Conservation (phyloP, 805 yeast species). For the Ogataea trehalophila region DNA sequence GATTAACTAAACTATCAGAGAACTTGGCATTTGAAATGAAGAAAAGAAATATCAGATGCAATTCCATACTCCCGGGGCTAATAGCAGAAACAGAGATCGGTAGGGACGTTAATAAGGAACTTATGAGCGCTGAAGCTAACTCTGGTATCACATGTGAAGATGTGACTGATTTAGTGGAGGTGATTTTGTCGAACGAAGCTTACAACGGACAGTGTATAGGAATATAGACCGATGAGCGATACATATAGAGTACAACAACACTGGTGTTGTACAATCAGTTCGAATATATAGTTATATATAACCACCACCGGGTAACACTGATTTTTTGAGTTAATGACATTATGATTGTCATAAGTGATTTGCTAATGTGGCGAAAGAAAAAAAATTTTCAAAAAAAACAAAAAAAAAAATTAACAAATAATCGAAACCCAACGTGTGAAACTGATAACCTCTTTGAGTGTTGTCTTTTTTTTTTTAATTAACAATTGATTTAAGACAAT, state of each 20-base stretch:
- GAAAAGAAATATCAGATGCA: constrained; percentile 50
- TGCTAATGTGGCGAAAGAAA: too few species aligned
- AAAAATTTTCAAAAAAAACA: too few species aligned
- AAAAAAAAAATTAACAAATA: too few species aligned
- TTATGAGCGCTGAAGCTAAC: constrained; percentile 1
- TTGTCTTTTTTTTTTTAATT: too few species aligned
- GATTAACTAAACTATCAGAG: constrained; percentile 56
- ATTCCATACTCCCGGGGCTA: constrained; percentile 65
- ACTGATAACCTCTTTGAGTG: not conserved
- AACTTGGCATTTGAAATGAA: constrained; percentile 57
- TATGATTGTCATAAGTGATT: too few species aligned
- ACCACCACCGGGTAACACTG: not conserved
- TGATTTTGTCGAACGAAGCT: constrained; percentile 2
- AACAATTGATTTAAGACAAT: not conserved
- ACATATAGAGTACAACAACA: not conserved
- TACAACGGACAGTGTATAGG: constrained; percentile 11
- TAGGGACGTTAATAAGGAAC: constrained; percentile 21
- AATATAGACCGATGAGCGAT: constrained; percentile 3
- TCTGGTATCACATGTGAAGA: constrained; percentile 7
- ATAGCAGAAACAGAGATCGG: constrained; percentile 67
- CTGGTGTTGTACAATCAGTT: not conserved
- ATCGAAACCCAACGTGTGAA: not conserved
- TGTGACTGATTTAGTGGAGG: constrained; percentile 9
- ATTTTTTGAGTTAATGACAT: too few species aligned
- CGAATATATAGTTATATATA: not conserved